These are phyloP conservation scores for Fomitopsis serialis DNA, from an alignment of 768 basidiomycete genomes.

Conservation along the genomic window DNA sequence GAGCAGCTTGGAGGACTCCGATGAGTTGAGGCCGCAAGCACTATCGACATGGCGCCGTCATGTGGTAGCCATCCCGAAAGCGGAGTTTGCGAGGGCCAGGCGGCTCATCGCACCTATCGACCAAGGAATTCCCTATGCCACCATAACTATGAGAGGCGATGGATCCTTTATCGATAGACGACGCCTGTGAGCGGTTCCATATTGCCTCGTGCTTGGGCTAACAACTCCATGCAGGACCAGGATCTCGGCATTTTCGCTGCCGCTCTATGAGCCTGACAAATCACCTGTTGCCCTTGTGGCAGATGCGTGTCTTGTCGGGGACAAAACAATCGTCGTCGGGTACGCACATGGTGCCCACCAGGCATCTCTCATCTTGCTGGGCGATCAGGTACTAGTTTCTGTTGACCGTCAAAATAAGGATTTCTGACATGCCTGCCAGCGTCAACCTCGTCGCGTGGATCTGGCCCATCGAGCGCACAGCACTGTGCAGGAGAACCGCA, in stretches of 20 bases:
- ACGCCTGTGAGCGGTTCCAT: constrained; percentile 11
- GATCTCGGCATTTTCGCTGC: constrained; percentile 14
- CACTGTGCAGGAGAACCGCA: constrained; percentile 23
- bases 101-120: constrained; percentile 19
- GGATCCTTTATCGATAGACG: constrained; percentile 21
- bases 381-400: constrained; percentile 16
- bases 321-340: constrained; percentile 35
- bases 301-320: constrained; percentile 39
- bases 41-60: constrained; percentile 2
- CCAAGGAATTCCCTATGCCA: constrained; percentile 12
- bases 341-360: constrained; percentile 36
- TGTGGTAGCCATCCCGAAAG: constrained; percentile 19
- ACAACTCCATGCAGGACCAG: constrained; percentile 12
- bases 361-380: constrained; percentile 30
- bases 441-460: constrained; percentile 16
- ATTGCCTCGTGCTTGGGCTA: constrained; percentile 1
- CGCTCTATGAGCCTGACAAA: constrained; percentile 4
- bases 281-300: constrained; percentile 34
- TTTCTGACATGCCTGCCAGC: constrained; percentile 3
- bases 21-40: background rate
- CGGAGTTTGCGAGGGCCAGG: constrained; percentile 18
- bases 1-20: background rate
- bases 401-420: background rate
- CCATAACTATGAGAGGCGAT: constrained; percentile 25
- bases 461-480: constrained; percentile 16